These are phyloP conservation scores for Acacia concinna DNA, from an alignment of 331 rosid genomes.

Conservation along the genomic window DNA sequence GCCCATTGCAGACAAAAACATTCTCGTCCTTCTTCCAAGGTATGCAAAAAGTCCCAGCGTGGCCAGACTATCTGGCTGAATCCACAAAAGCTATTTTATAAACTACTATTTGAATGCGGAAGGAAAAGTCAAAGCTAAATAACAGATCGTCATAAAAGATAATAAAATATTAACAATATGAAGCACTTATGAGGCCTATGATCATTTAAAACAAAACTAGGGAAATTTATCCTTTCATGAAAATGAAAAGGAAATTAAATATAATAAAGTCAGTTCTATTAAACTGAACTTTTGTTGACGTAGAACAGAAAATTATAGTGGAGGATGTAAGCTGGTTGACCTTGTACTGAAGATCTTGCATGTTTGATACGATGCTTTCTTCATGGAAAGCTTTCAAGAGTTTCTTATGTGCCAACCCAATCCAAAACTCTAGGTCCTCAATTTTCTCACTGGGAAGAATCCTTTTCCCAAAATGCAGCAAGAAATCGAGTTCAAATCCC, in stretches of 20 bases:
- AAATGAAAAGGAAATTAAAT: neutral
- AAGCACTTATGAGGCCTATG: constrained; percentile 21
- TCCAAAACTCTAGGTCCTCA: constrained; percentile 73
- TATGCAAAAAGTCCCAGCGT: constrained; percentile 65
- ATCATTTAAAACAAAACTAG: constrained; percentile 6
- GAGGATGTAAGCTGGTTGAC: constrained; percentile 37
- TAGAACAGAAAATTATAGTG: constrained; percentile 1
- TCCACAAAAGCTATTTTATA: constrained; percentile 40
- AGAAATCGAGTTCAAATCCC: constrained; percentile 59
- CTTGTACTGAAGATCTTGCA: constrained; percentile 48
- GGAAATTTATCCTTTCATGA: neutral
- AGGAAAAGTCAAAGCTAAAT: neutral
- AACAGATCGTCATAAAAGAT: constrained; percentile 9
- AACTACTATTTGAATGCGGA: constrained; percentile 22
- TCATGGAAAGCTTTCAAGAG: constrained; percentile 52
- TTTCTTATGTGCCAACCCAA: constrained; percentile 66
- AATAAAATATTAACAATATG: neutral
- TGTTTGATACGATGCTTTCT: constrained; percentile 36
- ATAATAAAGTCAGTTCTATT: constrained; percentile 1
- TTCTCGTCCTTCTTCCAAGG: constrained; percentile 71
- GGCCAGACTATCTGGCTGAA: constrained; percentile 56
- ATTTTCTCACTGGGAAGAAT: constrained; percentile 51
- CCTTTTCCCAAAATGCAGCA: constrained; percentile 62
- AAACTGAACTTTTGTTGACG: constrained; percentile 4
- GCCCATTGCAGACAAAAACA: constrained; percentile 60